Evolutionary conservation across 2,329 filamentous ascomycete genomes (phyloP), one percentile per base, ranked within the genome.

Genomic region (Hypoxylon rubiginosum): DNA sequence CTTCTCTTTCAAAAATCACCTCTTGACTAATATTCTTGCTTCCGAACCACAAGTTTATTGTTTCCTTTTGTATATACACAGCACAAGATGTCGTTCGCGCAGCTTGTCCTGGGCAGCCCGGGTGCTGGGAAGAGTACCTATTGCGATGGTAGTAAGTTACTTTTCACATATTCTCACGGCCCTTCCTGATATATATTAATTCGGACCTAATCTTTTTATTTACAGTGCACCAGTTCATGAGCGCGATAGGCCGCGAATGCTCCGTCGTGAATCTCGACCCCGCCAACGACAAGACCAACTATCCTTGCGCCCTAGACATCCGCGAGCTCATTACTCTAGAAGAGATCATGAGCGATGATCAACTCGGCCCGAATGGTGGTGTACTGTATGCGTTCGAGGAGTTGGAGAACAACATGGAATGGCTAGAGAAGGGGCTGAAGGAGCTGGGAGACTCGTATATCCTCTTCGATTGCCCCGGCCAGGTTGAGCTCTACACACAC

Each of bases 121-220:
- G 96, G 96, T 74, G 90, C 94, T 30, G 96, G 96, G 66, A 99
- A 99, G 83, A 97, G 94, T 70, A 99, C 96, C 7, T 97, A 97
- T 79, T 98, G 95, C 84, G 93, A 98, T 89, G 96, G 96, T 77
- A 97, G 89, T 91, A 79, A 79, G 88, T 76, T 59, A 32, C n/a
- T n/a, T n/a, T 32, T 26, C 46, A 59, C 13, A 45, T 45, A 19
- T 39, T 6, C 34, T 32, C 26, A 7, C 10, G 8, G 75, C 32
- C 34, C 5, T 26, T 46, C 34, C 21, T 17, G n/a, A n/a, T 55
- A 8, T 45, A 7, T 26, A 24, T 17, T 30, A 43, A 19, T 34
- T 21, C 11, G 21, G 9, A 15, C 53, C 62, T 71, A 51, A 71
- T 53, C 26, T 41, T 53, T 9, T 11, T 26, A 3, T 50, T 51